Percentiles rank a stretch among this genome's conserved stretches.
phyloP scores from a whole-genome alignment of 164 flowering plant species.

The Malania oleifera region DNA sequence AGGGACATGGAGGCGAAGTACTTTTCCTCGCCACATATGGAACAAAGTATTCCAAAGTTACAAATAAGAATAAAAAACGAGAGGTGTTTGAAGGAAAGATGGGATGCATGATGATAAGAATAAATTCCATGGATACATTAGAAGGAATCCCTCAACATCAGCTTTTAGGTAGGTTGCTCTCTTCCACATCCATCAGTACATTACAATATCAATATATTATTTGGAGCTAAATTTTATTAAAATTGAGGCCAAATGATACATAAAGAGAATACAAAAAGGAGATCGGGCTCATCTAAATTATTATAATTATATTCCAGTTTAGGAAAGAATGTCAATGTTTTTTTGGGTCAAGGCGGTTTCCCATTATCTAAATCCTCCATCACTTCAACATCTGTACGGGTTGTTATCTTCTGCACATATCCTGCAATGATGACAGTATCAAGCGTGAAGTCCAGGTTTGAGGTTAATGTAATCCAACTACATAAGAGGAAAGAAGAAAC shows the following conservation, averaged over 20 bases:
- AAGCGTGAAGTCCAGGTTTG: too few species aligned
- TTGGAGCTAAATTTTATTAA: too few species aligned
- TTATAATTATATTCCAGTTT: slow-evolving; percentile 5
- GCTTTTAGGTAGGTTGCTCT: not conserved
- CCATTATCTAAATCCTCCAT: slow-evolving; percentile 90
- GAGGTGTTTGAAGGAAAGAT: slow-evolving; percentile 2
- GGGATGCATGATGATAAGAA: slow-evolving; percentile 17
- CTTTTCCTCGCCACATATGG: not conserved
- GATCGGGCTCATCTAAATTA: slow-evolving; percentile 12
- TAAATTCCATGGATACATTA: slow-evolving; percentile 15
- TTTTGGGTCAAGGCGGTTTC: slow-evolving; percentile 44
- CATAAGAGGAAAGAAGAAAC: not conserved
- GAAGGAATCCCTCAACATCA: slow-evolving; percentile 3
- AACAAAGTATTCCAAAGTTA: slow-evolving; percentile 8
- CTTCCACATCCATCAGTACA: not conserved
- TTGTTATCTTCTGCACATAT: slow-evolving; percentile 90
- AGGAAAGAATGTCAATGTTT: not conserved
- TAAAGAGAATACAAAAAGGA: not conserved
- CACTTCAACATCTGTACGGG: slow-evolving; percentile 74
- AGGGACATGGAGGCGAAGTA: not conserved
- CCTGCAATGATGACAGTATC: slow-evolving; percentile 28
- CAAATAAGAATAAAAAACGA: not conserved
- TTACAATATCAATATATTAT: too few species aligned
- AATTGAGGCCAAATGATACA: too few species aligned
- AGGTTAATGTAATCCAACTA: too few species aligned